Evolutionary conservation across 148 eudicot genomes (phyloP).

Genomic region (Chenopodium album): DNA sequence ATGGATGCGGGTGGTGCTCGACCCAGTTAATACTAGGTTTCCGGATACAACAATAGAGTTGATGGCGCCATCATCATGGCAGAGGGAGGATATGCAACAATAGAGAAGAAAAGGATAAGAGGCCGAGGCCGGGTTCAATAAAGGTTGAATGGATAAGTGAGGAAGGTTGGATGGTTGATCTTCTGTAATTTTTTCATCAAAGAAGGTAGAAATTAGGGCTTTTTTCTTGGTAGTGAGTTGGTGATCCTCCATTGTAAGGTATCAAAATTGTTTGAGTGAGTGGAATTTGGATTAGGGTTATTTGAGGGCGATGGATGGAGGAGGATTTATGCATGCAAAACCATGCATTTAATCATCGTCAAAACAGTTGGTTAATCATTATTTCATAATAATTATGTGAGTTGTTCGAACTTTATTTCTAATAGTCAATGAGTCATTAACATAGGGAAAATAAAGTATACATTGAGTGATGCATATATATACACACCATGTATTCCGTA

Average conservation of each 20-base stretch:
- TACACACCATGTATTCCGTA: too few relatives aligned
- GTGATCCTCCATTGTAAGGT: neutral
- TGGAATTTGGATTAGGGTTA: neutral
- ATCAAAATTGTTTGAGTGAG: neutral
- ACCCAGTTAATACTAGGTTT: constrained; percentile 46
- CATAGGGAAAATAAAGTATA: neutral
- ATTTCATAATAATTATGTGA: neutral
- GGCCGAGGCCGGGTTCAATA: constrained; percentile 30
- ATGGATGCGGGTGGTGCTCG: constrained; percentile 49
- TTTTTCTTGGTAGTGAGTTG: neutral
- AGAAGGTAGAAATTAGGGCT: neutral
- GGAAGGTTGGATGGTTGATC: constrained; percentile 5
- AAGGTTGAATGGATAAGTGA: neutral
- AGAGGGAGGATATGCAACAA: constrained; percentile 54
- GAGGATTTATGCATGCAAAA: neutral
- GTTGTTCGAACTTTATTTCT: neutral
- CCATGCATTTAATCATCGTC: neutral
- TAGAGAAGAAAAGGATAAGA: constrained; percentile 40
- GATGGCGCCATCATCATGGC: constrained; percentile 44
- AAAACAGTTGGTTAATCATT: neutral
- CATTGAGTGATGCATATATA: neutral
- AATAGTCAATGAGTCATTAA: neutral
- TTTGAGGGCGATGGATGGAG: neutral
- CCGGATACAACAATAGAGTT: constrained; percentile 37
- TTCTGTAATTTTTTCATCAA: constrained; percentile 5